Percentiles rank a stretch among this genome's conserved stretches.
phyloP scores from a whole-genome alignment of 805 yeast species.

The Saturnispora kantuleensis region DNA sequence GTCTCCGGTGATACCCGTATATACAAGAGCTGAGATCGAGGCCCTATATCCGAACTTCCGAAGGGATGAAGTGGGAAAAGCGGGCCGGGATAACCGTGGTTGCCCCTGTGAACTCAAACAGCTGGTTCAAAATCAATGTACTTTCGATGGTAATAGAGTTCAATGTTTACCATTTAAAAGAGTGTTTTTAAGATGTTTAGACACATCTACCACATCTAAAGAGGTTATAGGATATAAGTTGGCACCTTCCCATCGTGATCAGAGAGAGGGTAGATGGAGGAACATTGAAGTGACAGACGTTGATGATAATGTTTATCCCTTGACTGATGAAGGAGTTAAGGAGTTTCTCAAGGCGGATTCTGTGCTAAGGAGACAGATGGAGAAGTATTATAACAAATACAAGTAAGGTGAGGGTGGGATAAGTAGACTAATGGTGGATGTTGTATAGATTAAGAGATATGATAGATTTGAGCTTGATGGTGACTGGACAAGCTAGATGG shows the following conservation, averaged over 20 bases:
- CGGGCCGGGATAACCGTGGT: not conserved
- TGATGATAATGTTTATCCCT: slow-evolving; percentile 26
- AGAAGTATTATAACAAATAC: slow-evolving; percentile 19
- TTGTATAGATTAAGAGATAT: not conserved
- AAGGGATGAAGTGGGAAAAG: slow-evolving; percentile 2
- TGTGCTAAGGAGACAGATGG: slow-evolving; percentile 22
- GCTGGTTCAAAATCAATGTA: slow-evolving; percentile 38
- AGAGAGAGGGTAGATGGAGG: slow-evolving; percentile 10
- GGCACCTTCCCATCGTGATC: slow-evolving; percentile 15
- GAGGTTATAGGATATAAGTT: slow-evolving; percentile 24
- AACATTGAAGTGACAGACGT: slow-evolving; percentile 31
- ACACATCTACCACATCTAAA: slow-evolving; percentile 15
- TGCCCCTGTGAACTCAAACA: slow-evolving; percentile 27
- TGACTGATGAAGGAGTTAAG: slow-evolving; percentile 14
- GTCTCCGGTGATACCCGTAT: slow-evolving; percentile 45
- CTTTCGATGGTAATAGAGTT: slow-evolving; percentile 33
- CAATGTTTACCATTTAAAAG: slow-evolving; percentile 41
- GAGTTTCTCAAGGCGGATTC: slow-evolving; percentile 26
- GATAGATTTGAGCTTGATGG: no score
- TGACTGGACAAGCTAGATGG: no score
- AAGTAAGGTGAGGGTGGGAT: not conserved
- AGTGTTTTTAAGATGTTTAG: slow-evolving; percentile 34
- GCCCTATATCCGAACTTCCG: slow-evolving; percentile 17
- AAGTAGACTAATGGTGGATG: not conserved
- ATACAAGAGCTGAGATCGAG: slow-evolving; percentile 29